Percentiles rank a stretch among this genome's conserved stretches.
Conservation (phyloP, 2,329 filamentous ascomycete genomes). For the Colletotrichum eremochloae region DNA sequence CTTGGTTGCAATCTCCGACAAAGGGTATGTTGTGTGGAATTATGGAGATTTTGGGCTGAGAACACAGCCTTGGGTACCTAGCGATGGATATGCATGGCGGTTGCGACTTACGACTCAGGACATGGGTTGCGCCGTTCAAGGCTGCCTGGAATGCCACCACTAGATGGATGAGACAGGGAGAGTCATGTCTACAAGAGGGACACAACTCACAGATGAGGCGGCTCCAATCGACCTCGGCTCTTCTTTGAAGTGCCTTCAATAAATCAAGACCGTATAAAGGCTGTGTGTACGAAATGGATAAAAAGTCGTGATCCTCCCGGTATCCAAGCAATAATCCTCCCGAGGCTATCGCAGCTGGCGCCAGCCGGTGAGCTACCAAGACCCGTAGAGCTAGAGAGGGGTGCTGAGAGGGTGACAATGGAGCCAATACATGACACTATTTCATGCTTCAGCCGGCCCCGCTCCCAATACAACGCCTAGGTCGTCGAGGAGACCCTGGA, state of each 20-base stretch:
- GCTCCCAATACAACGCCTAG: constrained; percentile 3
- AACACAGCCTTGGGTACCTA: not conserved
- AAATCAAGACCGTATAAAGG: not conserved
- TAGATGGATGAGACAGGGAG: too few relatives aligned
- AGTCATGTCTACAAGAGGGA: not conserved
- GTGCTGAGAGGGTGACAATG: too few relatives aligned
- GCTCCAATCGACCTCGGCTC: fast-evolving
- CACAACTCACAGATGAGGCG: too few relatives aligned
- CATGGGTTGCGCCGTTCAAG: not conserved
- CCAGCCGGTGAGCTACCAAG: not conserved
- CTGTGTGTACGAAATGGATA: too few relatives aligned
- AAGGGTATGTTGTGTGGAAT: constrained; percentile 17
- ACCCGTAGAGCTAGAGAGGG: not conserved
- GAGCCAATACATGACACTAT: not conserved
- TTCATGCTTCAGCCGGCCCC: constrained; percentile 10
- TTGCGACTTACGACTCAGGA: not conserved
- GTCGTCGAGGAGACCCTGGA: not conserved
- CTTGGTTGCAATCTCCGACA: not conserved
- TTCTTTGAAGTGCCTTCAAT: not conserved
- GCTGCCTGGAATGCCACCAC: not conserved
- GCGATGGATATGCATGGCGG: not conserved
- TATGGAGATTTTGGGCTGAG: not conserved
- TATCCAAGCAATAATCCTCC: too few relatives aligned
- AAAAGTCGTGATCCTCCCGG: too few relatives aligned
- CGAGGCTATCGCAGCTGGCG: not conserved